Evolutionary conservation across 139 green algal species (phyloP).

Genomic region (Chlamydomonas eustigma): DNA sequence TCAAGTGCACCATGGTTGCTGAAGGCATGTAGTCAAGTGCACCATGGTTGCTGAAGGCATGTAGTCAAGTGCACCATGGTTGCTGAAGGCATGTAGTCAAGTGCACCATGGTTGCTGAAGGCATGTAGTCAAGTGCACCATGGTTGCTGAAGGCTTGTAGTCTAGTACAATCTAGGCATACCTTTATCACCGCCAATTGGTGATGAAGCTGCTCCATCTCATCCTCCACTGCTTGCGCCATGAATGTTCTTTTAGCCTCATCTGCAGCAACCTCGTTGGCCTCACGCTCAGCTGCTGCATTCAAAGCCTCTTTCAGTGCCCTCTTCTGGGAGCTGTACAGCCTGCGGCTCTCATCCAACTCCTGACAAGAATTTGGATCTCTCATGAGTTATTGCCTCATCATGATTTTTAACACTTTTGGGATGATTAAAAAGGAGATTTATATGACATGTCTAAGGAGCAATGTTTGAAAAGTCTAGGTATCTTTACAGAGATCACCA

Average conservation of each 20-base stretch:
- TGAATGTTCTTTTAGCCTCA: conserved; percentile 17
- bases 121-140: no score
- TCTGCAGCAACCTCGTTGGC: conserved; percentile 18
- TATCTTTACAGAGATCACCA: background rate
- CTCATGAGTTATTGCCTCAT: no score
- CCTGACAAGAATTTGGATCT: conserved; percentile 26
- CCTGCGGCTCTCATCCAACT: conserved; percentile 42
- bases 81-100: no score
- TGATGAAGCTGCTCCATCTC: conserved; percentile 44
- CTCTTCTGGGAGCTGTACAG: conserved; percentile 45
- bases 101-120: no score
- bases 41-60: no score
- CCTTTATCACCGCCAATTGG: conserved; percentile 32
- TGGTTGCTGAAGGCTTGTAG: no score
- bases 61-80: no score
- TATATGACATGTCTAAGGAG: background rate
- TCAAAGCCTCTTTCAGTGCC: conserved; percentile 43
- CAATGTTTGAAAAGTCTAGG: background rate
- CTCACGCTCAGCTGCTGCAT: conserved; percentile 42
- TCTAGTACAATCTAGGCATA: no score
- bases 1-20: no score
- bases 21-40: no score
- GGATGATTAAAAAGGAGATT: background rate
- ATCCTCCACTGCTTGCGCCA: conserved; percentile 39
- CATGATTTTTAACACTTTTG: no score